phyloP scores from a whole-genome alignment of 2,329 filamentous ascomycete species.

The Microsporum ferrugineum region DNA sequence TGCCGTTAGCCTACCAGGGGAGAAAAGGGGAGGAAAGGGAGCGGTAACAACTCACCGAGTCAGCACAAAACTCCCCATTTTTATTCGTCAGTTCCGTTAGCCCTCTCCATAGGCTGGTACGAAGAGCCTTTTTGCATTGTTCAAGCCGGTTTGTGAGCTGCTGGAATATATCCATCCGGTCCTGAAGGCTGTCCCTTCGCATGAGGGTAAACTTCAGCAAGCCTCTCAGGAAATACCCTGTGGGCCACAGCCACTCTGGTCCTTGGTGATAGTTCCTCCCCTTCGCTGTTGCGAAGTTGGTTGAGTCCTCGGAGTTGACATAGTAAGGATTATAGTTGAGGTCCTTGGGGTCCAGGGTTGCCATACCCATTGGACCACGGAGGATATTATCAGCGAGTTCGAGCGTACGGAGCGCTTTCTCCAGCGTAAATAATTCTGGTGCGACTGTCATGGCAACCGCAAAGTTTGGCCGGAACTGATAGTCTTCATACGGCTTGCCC shows the following conservation, averaged over 20 bases:
- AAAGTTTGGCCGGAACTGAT: slow-evolving; percentile 90
- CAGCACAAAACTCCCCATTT: slow-evolving; percentile 66
- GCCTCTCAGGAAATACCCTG: slow-evolving; percentile 86
- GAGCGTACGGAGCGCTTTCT: slow-evolving; percentile 68
- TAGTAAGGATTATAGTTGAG: slow-evolving; percentile 92
- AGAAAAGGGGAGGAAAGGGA: background rate
- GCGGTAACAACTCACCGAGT: slow-evolving; percentile 57
- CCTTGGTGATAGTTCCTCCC: slow-evolving; percentile 97
- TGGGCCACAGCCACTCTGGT: slow-evolving; percentile 96
- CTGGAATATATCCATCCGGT: slow-evolving; percentile 78
- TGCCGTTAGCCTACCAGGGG: slow-evolving; percentile 6
- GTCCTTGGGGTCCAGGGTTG: slow-evolving; percentile 83
- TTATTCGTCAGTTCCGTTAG: slow-evolving; percentile 89
- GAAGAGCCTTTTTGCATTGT: slow-evolving; percentile 76
- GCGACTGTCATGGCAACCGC: slow-evolving; percentile 92
- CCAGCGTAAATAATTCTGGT: slow-evolving; percentile 68
- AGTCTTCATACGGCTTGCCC: slow-evolving; percentile 93
- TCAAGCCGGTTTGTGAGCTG: slow-evolving; percentile 75
- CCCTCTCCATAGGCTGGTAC: slow-evolving; percentile 74
- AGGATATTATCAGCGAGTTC: slow-evolving; percentile 68
- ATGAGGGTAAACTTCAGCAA: slow-evolving; percentile 80
- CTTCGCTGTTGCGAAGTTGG: slow-evolving; percentile 83
- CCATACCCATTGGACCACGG: slow-evolving; percentile 84
- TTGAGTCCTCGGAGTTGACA: slow-evolving; percentile 84
- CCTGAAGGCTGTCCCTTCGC: slow-evolving; percentile 51